Conservation (phyloP, 176 grass and related monocot species). For the Triticum turgidum region DNA sequence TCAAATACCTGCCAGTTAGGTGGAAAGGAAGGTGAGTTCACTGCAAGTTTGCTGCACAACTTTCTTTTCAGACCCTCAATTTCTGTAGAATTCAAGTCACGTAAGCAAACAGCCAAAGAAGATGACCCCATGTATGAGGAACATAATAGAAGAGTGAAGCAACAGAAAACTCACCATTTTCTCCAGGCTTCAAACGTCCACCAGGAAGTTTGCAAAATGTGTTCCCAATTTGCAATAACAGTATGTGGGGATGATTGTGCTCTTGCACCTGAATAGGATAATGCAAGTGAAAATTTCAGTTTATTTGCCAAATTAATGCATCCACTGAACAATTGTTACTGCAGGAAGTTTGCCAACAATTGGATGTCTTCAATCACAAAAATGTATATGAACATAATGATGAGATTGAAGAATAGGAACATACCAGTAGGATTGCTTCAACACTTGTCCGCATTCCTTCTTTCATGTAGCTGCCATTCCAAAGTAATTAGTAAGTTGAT, state of each 20-base stretch:
- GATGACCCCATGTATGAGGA: background rate
- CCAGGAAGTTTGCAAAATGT: slow-evolving; percentile 99
- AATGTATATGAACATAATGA: background rate
- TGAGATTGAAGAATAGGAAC: background rate
- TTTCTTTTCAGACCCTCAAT: slow-evolving; percentile 94
- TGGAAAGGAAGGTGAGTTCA: slow-evolving; percentile 82
- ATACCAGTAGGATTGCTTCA: slow-evolving; percentile 92
- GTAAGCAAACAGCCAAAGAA: slow-evolving; percentile 8
- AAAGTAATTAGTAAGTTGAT: background rate
- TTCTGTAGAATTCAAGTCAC: slow-evolving; percentile 48
- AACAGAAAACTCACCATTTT: slow-evolving; percentile 61
- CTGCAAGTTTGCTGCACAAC: slow-evolving; percentile 90
- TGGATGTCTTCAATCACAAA: background rate
- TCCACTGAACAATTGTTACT: background rate
- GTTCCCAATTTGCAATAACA: slow-evolving; percentile 96
- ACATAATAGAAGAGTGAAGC: background rate
- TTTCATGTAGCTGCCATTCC: slow-evolving; percentile 90
- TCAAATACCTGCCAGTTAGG: slow-evolving; percentile 91
- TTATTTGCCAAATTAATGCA: background rate
- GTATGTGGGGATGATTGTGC: slow-evolving; percentile 95
- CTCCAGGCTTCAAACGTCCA: slow-evolving; percentile 93
- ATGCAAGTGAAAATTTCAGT: slow-evolving; percentile 7
- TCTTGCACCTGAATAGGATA: slow-evolving; percentile 73
- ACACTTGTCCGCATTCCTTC: slow-evolving; percentile 98
- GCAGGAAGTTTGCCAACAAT: background rate